These are phyloP conservation scores for Aspergillus candidus DNA, from an alignment of 2,329 filamentous ascomycete species.

Conservation along the genomic window DNA sequence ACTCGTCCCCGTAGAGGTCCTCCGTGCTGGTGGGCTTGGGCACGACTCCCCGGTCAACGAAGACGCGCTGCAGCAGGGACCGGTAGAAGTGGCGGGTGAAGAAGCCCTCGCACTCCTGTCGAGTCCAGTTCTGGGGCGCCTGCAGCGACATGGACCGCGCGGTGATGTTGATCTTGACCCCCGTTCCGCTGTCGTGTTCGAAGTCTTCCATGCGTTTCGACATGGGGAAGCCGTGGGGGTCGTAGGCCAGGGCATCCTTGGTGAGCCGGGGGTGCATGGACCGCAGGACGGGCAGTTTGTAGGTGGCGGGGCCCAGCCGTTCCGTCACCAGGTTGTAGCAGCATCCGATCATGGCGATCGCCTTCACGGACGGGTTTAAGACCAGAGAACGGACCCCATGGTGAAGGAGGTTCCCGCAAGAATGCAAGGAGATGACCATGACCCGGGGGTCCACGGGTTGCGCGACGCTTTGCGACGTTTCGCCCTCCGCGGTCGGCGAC, in stretches of 20 bases:
- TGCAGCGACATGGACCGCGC: conserved; percentile 98
- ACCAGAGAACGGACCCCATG: conserved; percentile 82
- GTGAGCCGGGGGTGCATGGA: conserved; percentile 65
- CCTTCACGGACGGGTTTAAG: conserved; percentile 74
- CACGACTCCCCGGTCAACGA: conserved; percentile 76
- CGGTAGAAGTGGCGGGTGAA: conserved; percentile 93
- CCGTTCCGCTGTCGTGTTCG: conserved; percentile 49
- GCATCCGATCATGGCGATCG: conserved; percentile 94
- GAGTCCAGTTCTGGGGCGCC: conserved; percentile 87
- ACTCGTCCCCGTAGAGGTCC: conserved; percentile 22
- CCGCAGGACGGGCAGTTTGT: conserved; percentile 73
- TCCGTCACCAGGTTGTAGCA: conserved; percentile 97
- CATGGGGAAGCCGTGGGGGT: conserved; percentile 93
- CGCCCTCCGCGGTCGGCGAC: conserved; percentile 6
- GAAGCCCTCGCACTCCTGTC: conserved; percentile 72
- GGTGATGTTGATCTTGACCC: conserved; percentile 86
- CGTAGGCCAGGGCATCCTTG: conserved; percentile 63
- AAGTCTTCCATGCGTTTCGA: conserved; percentile 60
- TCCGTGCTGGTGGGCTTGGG: conserved; percentile 43
- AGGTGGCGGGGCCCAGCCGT: conserved; percentile 76
- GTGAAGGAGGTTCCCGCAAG: conserved; percentile 95
- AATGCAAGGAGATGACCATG: conserved; percentile 93
- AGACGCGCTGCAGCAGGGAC: conserved; percentile 83
- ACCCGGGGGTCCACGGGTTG: conserved; percentile 37
- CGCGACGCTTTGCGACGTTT: conserved; percentile 1